A percentile compares a stretch with the other conserved stretches of the same genome.
Evolutionary conservation across 176 grass and related monocot species (phyloP).

Genomic region (Oryza glaberrima): DNA sequence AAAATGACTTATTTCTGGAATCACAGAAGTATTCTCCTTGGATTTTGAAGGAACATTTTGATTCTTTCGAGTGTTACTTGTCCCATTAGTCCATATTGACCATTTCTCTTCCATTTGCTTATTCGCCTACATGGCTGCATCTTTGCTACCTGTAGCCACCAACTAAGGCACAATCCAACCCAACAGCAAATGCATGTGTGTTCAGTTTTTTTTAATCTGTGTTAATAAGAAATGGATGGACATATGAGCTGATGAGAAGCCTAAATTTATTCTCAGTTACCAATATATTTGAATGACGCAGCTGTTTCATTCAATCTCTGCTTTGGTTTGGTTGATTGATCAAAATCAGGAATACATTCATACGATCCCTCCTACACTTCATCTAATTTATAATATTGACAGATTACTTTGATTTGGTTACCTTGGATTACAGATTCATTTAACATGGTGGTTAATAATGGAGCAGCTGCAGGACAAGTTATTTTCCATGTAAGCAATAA

Average conservation of each 20-base stretch:
- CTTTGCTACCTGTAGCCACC: neutral
- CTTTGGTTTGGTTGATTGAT: neutral
- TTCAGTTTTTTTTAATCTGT: neutral
- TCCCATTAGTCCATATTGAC: neutral
- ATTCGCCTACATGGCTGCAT: neutral
- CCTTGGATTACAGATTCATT: constrained; percentile 65
- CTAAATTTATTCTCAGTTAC: neutral
- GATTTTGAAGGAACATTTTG: neutral
- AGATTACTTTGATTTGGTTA: constrained; percentile 16
- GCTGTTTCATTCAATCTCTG: neutral
- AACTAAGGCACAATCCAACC: neutral
- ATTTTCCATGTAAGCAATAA: constrained; percentile 79
- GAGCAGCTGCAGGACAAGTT: constrained; percentile 84
- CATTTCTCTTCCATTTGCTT: neutral
- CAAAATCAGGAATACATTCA: neutral
- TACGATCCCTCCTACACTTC: neutral
- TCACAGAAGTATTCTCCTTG: neutral
- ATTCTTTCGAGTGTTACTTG: neutral
- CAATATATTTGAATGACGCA: neutral
- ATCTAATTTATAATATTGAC: neutral
- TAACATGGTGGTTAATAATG: constrained; percentile 88
- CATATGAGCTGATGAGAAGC: neutral
- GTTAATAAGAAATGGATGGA: neutral
- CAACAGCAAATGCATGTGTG: neutral
- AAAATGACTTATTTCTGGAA: too few species aligned